Evolutionary conservation across 2,329 filamentous ascomycete genomes (phyloP), one percentile per base, ranked within the genome.

Genomic region (Coniella lustricola): DNA sequence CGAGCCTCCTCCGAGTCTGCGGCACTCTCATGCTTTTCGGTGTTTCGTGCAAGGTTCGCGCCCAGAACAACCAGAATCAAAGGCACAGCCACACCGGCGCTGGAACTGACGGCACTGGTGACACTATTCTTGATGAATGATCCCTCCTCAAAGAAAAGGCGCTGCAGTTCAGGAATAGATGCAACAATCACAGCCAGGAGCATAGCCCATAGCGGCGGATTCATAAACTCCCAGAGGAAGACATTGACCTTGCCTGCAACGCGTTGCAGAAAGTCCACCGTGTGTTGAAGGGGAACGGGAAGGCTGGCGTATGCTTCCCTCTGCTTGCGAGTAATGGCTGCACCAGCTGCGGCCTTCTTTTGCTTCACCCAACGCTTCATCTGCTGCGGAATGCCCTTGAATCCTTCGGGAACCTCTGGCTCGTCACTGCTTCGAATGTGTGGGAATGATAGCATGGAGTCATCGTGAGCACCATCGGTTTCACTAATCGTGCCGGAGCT

Each of bases 171-270:
- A 0, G 93, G 93, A 5, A 96, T 79, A 1, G 90, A 95, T 3
- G 93, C 93, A 5, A 98, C 87, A 44, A 95, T 69, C 39, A 97
- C 84, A n/a, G 93, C 88, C 34, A 83, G 73, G 31, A 97, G 72
- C 93, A 98, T 97, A 25, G 93, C 90, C 90, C 90, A 97, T 21
- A 98, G 81, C 1, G 93, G 93, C 36, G 93, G 91, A 67, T 97
- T 97, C 91, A 98, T 97, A 65, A 96, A 95, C 41, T 87, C 85
- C 86, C 87, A 93, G 12, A 90, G 64, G 45, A 90, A 90, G 42
- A 68, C 68, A 56, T 79, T 67, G 57, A 87, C 54, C 64, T 77
- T 65, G 57, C 58, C 64, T 38, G 64, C 68, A 16, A 69, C 57
- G 10, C 50, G 55, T 42, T 62, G 59, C 7, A 67, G 13, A 36